These are phyloP conservation scores for Daedalea quercina DNA, from an alignment of 768 basidiomycete genomes.

Conservation along the genomic window DNA sequence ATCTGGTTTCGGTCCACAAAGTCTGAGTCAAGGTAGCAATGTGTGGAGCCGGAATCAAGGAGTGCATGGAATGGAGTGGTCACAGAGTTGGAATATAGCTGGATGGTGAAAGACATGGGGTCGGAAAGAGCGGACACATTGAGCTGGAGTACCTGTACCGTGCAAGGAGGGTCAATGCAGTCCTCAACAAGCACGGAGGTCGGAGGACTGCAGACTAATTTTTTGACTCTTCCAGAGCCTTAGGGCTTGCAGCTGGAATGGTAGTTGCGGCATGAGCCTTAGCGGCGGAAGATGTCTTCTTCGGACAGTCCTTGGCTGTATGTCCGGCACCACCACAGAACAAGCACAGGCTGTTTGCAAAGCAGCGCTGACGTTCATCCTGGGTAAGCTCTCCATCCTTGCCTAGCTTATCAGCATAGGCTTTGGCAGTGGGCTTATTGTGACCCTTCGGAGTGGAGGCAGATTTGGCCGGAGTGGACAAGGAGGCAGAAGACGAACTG, in stretches of 20 bases:
- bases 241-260: conserved; percentile 12
- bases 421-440: neutral
- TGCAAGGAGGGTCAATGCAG: conserved; percentile 1
- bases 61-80: neutral
- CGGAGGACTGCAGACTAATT: conserved; percentile 3
- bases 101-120: neutral
- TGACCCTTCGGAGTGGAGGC: neutral
- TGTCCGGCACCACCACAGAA: conserved; percentile 31
- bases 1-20: neutral
- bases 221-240: neutral
- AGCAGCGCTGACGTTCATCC: conserved; percentile 20
- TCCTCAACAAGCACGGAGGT: neutral
- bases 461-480: neutral
- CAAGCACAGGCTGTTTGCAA: conserved; percentile 24
- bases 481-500: neutral
- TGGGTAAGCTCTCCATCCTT: conserved; percentile 16
- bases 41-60: conserved; percentile 2
- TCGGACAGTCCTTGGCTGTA: conserved; percentile 21
- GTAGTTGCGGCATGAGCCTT: conserved; percentile 17
- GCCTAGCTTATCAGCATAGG: neutral
- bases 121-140: conserved; percentile 7
- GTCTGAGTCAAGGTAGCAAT: conserved; percentile 1
- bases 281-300: neutral
- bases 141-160: neutral
- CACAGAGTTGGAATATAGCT: neutral